Percentiles rank a stretch among this genome's conserved stretches.
Evolutionary conservation across 257 asterid species (phyloP).

Genomic region (Datura wrightii): DNA sequence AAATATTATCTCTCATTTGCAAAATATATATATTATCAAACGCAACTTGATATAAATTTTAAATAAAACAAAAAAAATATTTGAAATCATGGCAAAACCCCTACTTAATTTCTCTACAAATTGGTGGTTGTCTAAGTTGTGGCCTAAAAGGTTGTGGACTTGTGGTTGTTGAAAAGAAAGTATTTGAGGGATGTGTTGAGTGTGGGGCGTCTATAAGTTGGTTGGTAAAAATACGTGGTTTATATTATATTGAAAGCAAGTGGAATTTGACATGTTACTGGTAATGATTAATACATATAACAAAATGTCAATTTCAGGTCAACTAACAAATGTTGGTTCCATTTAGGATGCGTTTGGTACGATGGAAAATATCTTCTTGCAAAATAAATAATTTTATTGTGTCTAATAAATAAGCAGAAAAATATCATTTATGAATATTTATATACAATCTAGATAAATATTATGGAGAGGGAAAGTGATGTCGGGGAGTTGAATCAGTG

Average conservation of each 20-base stretch:
- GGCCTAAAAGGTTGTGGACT: not conserved
- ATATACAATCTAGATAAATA: not conserved
- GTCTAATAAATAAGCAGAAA: not conserved
- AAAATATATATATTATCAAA: no score
- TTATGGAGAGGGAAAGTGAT: no score
- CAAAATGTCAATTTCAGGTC: not conserved
- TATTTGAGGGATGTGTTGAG: not conserved
- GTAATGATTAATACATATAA: not conserved
- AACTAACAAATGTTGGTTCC: not conserved
- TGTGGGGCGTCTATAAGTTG: not conserved
- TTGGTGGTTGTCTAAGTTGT: not conserved
- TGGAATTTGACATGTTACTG: not conserved
- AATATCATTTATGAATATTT: not conserved
- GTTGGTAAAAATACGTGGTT: slow-evolving; percentile 11
- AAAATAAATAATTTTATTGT: not conserved
- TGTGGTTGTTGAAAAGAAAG: not conserved
- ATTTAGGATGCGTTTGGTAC: not conserved
- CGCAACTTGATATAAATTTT: not conserved
- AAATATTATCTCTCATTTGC: not conserved
- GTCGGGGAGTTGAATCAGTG: no score
- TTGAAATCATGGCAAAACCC: not conserved
- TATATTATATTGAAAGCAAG: not conserved
- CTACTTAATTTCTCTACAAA: not conserved
- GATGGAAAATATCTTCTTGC: not conserved
- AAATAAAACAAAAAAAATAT: not conserved